Evolutionary conservation across 1,139 yeast species (phyloP).

Genomic region (Hemisphaericaspora xylanilytica): DNA sequence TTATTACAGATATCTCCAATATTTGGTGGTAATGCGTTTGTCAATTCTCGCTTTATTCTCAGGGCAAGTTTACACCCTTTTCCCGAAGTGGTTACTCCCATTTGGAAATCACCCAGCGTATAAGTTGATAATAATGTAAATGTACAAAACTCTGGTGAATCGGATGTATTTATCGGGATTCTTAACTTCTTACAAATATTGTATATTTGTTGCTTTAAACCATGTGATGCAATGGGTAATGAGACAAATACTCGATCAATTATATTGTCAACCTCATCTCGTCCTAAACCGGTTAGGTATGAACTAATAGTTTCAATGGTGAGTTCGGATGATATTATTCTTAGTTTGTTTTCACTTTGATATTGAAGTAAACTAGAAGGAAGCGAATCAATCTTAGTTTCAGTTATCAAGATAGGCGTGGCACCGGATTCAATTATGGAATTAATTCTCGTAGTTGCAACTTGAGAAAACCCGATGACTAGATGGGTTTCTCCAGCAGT

Average conservation of each 20-base stretch:
- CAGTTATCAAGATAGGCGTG: constrained; percentile 46
- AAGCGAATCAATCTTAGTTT: constrained; percentile 16
- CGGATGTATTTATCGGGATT: constrained; percentile 81
- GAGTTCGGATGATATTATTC: constrained; percentile 34
- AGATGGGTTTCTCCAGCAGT: constrained; percentile 57
- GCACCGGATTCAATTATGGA: constrained; percentile 59
- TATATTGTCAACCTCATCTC: constrained; percentile 57
- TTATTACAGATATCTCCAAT: constrained; percentile 67
- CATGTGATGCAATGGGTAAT: constrained; percentile 27
- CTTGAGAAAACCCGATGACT: constrained; percentile 55
- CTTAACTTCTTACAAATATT: constrained; percentile 55
- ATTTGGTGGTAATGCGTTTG: constrained; percentile 62
- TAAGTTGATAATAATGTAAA: constrained; percentile 76
- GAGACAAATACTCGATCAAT: constrained; percentile 78
- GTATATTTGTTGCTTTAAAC: constrained; percentile 40
- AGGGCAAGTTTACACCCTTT: constrained; percentile 88
- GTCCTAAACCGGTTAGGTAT: constrained; percentile 43
- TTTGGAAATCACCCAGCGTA: constrained; percentile 69
- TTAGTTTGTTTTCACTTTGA: constrained; percentile 23
- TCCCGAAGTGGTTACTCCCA: constrained; percentile 85
- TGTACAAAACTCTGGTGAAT: constrained; percentile 67
- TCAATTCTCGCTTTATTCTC: constrained; percentile 73
- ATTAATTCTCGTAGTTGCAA: constrained; percentile 50
- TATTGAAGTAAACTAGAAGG: constrained; percentile 24
- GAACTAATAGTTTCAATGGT: constrained; percentile 19